Base-by-base conservation (phyloP, 2,329 filamentous ascomycete genomes). In the Seiridium cupressi region DNA sequence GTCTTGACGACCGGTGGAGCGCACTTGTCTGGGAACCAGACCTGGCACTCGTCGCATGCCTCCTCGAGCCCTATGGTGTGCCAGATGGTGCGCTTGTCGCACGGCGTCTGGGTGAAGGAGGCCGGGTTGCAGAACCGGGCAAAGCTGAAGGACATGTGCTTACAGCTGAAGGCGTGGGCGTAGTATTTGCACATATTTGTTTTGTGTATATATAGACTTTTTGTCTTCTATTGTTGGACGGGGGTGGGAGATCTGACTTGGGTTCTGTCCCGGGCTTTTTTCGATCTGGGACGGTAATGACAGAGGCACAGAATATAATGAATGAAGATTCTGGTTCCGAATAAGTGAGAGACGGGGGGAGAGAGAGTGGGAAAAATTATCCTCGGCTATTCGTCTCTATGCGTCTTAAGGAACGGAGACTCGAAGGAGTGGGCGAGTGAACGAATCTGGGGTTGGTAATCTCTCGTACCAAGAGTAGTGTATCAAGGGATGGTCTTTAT, bases 141-240 rank as follows among this genome's bases (percentile, higher is more conserved):
- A 51, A 76, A 75, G 57, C 67, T 70, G 62, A 70, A 70, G 42
- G 65, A 65, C 55, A 68, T 62, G 67, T 76, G 73, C 58, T 72
- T 72, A 70, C 74, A 76, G 54, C 63, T 61, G 65, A 73, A 74
- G 44, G 65, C 66, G 64, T 75, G 73, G 61, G 73, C 74, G 68
- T 76, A 76, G 67, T 76, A 76, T 55, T 72, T 69, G 62, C 74
- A 76, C 74, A 76, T 76, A 10, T 38, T 66, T 31, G 40, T 18
- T 35, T n/a, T n/a, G 34, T 44, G 18, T 35, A 32, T 49, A 13
- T 31, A 13, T 26, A 26, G 18, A 26, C 18, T 26, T 26, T 26
- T 26, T 26, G 18, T 26, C 18, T 26, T 26, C 18, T 26, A 26
- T 26, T 26, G 18, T 26, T 8, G 26, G 10, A 18, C 10, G 46